Percentiles rank a stretch among this genome's conserved stretches.
Evolutionary conservation across 2,329 filamentous ascomycete genomes (phyloP).

Genomic region (Fusarium annulatum): DNA sequence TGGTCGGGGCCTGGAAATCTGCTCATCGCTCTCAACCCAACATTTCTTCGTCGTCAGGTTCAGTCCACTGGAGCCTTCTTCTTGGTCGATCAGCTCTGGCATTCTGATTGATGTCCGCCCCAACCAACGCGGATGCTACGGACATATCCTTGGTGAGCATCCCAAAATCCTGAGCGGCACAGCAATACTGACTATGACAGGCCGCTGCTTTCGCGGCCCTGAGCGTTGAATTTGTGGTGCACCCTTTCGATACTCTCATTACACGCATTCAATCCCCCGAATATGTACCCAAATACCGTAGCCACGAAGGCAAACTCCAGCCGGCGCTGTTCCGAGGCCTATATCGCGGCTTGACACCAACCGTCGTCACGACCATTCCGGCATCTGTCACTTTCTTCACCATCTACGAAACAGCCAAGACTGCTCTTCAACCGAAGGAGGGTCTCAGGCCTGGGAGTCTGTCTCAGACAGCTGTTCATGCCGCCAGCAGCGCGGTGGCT

Average conservation of each 20-base stretch:
- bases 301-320: constrained; percentile 10
- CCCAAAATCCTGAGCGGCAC: fast-evolving
- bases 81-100: fast-evolving
- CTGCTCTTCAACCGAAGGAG: not conserved
- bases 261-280: constrained; percentile 25
- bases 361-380: constrained; percentile 22
- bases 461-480: constrained; percentile 13
- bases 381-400: constrained; percentile 28
- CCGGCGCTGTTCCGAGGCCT: constrained; percentile 9
- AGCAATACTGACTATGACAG: not conserved
- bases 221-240: constrained; percentile 28
- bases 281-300: constrained; percentile 16
- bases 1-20: not conserved
- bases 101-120: constrained; percentile 5
- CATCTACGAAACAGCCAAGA: constrained; percentile 23
- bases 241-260: constrained; percentile 31
- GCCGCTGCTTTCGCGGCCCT: constrained; percentile 20
- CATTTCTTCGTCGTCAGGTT: fast-evolving
- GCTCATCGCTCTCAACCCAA: not conserved
- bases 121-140: constrained; percentile 15
- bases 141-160: constrained; percentile 19
- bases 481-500: constrained; percentile 19
- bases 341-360: constrained; percentile 25
- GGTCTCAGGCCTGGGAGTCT: not conserved
- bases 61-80: fast-evolving